Conservation (phyloP, 2,329 filamentous ascomycete genomes). For the Tolypocladium inflatum region DNA sequence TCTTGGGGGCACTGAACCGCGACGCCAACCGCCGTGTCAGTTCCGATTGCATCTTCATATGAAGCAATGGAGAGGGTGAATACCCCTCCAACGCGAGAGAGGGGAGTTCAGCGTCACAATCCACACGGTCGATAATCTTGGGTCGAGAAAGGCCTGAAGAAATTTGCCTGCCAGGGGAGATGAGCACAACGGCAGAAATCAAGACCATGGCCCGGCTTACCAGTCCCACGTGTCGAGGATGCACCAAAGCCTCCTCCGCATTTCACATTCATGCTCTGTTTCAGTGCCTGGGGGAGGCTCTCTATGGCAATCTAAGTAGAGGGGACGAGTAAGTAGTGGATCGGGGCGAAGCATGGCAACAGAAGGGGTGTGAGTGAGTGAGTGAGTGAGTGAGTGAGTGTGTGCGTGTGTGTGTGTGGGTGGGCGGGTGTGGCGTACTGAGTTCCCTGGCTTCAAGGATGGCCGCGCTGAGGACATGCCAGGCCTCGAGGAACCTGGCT, state of each 20-base stretch:
- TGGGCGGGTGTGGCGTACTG: conserved; percentile 5
- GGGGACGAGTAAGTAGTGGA: background rate
- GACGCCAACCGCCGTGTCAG: conserved; percentile 13
- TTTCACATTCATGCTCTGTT: conserved; percentile 19
- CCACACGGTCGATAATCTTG: conserved; percentile 19
- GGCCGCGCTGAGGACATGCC: conserved; percentile 21
- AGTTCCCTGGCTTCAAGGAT: conserved; percentile 20
- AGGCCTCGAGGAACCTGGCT: conserved; percentile 19
- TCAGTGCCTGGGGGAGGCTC: conserved; percentile 9
- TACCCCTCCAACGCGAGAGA: conserved; percentile 15
- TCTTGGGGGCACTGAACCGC: conserved; percentile 15
- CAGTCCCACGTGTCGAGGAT: conserved; percentile 23
- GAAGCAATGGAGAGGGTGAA: conserved; percentile 15
- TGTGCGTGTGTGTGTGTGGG: background rate
- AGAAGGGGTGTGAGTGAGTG: background rate
- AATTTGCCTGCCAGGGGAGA: conserved; percentile 16
- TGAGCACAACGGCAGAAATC: background rate
- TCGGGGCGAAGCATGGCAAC: background rate
- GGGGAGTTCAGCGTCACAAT: conserved; percentile 15
- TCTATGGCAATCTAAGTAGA: conserved; percentile 11
- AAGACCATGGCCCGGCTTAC: conserved; percentile 8
- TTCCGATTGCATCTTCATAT: conserved; percentile 20
- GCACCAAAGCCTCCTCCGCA: conserved; percentile 21
- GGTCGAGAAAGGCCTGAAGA: conserved; percentile 20
- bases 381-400: background rate